These are phyloP conservation scores for Wallacemonas sp. DNA, from an alignment of 208 protist genomes.

Conservation along the genomic window DNA sequence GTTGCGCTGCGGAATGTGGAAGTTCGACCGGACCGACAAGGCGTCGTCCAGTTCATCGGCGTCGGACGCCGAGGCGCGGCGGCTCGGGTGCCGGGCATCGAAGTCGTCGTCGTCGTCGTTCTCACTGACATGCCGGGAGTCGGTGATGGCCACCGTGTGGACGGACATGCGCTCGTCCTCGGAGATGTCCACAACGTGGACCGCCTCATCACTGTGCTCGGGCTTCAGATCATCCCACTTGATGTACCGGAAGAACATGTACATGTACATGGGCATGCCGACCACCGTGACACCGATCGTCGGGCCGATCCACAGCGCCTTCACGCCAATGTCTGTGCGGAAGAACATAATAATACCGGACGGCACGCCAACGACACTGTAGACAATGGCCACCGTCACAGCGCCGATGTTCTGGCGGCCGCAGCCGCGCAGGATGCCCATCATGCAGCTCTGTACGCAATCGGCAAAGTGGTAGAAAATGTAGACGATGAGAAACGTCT, in stretches of 20 bases:
- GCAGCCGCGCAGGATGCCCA: constrained; percentile 78
- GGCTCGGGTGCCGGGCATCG: not conserved
- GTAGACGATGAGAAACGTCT: constrained; percentile 42
- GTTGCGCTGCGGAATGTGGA: constrained; percentile 34
- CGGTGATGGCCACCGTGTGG: not conserved
- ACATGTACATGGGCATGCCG: constrained; percentile 70
- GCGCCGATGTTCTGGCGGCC: constrained; percentile 68
- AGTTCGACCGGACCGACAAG: constrained; percentile 22
- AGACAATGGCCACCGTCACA: constrained; percentile 63
- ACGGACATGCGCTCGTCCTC: constrained; percentile 22
- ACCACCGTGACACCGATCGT: constrained; percentile 50
- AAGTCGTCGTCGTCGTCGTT: constrained; percentile 9
- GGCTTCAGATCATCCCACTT: constrained; percentile 48
- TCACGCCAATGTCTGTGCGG: constrained; percentile 50
- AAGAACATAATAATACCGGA: constrained; percentile 67
- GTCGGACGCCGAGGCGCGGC: not conserved
- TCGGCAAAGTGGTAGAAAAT: constrained; percentile 74
- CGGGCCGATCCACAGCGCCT: constrained; percentile 75
- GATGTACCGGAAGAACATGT: constrained; percentile 67
- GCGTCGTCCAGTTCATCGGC: constrained; percentile 15
- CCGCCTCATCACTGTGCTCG: constrained; percentile 32
- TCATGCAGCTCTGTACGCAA: constrained; percentile 75
- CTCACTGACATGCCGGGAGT: not conserved
- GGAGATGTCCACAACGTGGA: constrained; percentile 32
- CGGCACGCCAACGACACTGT: constrained; percentile 72